These are phyloP conservation scores for Mycena metata DNA, from an alignment of 768 basidiomycete genomes.

Conservation along the genomic window DNA sequence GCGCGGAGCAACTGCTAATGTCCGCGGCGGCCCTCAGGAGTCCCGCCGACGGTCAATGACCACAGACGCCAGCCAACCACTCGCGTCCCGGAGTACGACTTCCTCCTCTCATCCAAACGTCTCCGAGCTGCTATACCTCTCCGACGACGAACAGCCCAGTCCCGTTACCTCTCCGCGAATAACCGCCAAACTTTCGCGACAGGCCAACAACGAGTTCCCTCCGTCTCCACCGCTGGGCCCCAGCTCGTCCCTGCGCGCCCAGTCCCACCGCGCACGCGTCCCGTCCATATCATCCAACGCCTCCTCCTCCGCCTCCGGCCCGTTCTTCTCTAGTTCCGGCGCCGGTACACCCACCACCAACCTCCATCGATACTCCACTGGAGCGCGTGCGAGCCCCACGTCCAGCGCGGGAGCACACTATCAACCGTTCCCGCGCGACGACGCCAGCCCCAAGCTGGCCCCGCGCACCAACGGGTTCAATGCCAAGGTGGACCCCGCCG, in stretches of 20 bases:
- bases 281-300: constrained; percentile 57
- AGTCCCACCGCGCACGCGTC: constrained; percentile 49
- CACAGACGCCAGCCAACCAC: neutral
- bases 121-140: constrained; percentile 30
- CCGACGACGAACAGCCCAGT: constrained; percentile 25
- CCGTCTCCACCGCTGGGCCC: constrained; percentile 40
- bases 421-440: constrained; percentile 48
- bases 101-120: constrained; percentile 11
- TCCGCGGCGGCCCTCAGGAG: constrained; percentile 3
- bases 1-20: constrained; percentile 14
- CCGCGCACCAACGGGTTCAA: constrained; percentile 38
- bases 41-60: constrained; percentile 17
- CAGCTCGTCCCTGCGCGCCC: constrained; percentile 46
- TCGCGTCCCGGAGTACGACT: constrained; percentile 19
- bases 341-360: constrained; percentile 67
- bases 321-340: constrained; percentile 72
- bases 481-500: constrained; percentile 66
- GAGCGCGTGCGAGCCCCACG: constrained; percentile 49
- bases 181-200: constrained; percentile 31
- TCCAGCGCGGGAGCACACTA: constrained; percentile 47
- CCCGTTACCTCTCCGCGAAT: constrained; percentile 32
- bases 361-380: constrained; percentile 64
- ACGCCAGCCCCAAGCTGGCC: constrained; percentile 43
- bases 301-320: constrained; percentile 43
- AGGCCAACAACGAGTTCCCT: constrained; percentile 30